Evolutionary conservation across 108 stramenopile genomes (phyloP).

Genomic region (Cyclotella sp.): DNA sequence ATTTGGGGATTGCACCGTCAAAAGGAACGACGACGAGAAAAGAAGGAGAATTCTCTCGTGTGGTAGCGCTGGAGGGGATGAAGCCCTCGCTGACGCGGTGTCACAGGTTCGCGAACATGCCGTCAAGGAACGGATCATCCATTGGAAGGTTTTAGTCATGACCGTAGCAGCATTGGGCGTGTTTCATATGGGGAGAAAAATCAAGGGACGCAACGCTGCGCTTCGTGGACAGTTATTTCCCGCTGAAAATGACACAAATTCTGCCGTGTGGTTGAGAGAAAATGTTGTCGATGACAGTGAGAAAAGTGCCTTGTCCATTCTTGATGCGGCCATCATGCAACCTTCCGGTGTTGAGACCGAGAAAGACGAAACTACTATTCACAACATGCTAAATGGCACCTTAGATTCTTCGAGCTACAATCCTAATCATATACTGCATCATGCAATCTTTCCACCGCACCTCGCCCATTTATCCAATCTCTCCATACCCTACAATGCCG

Average conservation of each 20-base stretch:
- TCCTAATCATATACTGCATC: not conserved
- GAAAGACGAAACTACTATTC: not conserved
- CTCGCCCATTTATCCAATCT: constrained; percentile 34
- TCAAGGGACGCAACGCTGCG: not conserved
- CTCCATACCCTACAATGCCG: constrained; percentile 23
- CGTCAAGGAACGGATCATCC: not conserved
- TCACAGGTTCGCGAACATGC: not conserved
- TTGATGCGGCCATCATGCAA: not conserved
- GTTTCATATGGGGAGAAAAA: not conserved
- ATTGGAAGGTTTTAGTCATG: not conserved
- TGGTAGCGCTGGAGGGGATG: not conserved
- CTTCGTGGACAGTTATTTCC: not conserved
- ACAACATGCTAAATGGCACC: not conserved
- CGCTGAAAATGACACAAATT: not conserved
- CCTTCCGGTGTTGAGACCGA: not conserved
- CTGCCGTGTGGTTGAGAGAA: too few species aligned
- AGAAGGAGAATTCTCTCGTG: not conserved
- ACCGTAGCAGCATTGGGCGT: not conserved
- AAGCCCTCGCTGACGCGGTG: not conserved
- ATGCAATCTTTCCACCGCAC: constrained; percentile 15
- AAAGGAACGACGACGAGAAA: not conserved
- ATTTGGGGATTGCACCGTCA: constrained; percentile 4
- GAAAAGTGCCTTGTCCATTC: not conserved
- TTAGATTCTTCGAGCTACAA: not conserved
- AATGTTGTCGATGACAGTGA: not conserved